Evolutionary conservation across 2,329 filamentous ascomycete genomes (phyloP).

Genomic region (Colletotrichum brevisporum): DNA sequence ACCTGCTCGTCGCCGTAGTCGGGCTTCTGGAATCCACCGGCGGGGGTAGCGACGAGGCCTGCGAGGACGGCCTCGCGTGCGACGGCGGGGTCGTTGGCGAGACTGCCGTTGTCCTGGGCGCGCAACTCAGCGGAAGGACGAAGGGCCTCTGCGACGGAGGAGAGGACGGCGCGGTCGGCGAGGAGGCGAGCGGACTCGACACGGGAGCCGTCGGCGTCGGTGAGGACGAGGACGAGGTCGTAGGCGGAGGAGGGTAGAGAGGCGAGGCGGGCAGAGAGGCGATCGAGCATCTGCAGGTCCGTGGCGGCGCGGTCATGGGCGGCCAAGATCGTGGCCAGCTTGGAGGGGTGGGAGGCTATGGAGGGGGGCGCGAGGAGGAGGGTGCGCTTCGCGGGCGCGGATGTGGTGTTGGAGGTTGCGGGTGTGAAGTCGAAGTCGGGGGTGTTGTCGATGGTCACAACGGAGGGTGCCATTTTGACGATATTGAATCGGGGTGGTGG

Average conservation of each 20-base stretch:
- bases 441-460: slow-evolving; percentile 69
- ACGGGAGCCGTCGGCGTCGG: slow-evolving; percentile 78
- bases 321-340: slow-evolving; percentile 78
- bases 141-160: slow-evolving; percentile 71
- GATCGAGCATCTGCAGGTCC: slow-evolving; percentile 98
- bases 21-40: slow-evolving; percentile 80
- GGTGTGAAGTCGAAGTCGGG: slow-evolving; percentile 64
- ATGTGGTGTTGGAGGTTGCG: slow-evolving; percentile 45
- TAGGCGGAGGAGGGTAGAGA: slow-evolving; percentile 83
- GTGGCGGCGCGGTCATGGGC: slow-evolving; percentile 81
- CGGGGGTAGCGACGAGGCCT: slow-evolving; percentile 75
- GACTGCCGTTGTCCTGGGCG: slow-evolving; percentile 77
- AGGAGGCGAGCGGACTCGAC: slow-evolving; percentile 76
- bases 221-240: slow-evolving; percentile 86
- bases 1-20: slow-evolving; percentile 70
- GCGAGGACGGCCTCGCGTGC: slow-evolving; percentile 87
- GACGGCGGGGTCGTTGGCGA: slow-evolving; percentile 60
- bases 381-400: slow-evolving; percentile 64
- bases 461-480: slow-evolving; percentile 63
- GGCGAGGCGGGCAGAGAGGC: slow-evolving; percentile 85
- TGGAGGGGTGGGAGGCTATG: slow-evolving; percentile 86
- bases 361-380: slow-evolving; percentile 93
- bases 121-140: slow-evolving; percentile 75
- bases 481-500: neutral
- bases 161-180: slow-evolving; percentile 77